Conservation (phyloP, 495 filamentous ascomycete genomes). For the Penicillium odoratum region DNA sequence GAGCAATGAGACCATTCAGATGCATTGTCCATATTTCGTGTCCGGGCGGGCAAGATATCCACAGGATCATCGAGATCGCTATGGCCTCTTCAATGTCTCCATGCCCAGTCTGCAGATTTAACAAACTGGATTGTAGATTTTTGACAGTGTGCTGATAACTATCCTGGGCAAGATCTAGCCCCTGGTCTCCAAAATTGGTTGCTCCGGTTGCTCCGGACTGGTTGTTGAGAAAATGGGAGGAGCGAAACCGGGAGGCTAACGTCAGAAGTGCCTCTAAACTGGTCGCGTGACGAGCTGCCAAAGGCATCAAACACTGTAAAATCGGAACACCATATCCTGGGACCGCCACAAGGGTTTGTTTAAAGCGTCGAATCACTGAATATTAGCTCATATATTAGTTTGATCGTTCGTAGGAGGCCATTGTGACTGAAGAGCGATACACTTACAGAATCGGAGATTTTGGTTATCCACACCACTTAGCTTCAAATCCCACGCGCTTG, state of each 20-base stretch:
- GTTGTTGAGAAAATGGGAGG: background rate
- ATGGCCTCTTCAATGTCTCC: conserved; percentile 2
- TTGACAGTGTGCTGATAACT: background rate
- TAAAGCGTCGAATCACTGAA: background rate
- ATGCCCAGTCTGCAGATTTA: background rate
- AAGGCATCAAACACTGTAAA: background rate
- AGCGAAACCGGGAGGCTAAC: background rate
- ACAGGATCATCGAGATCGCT: background rate
- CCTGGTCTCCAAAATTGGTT: background rate
- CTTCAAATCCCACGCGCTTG: background rate
- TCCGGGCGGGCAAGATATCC: background rate
- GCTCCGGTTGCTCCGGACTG: too few species aligned
- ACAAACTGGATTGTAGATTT: background rate
- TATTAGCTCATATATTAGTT: background rate
- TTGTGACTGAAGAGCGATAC: background rate
- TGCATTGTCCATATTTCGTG: background rate
- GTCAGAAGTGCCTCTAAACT: background rate
- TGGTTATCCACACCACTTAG: conserved; percentile 1
- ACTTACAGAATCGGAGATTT: background rate
- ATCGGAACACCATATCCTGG: conserved; percentile 1
- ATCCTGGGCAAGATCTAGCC: background rate
- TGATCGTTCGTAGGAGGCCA: background rate
- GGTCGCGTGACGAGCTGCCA: conserved; percentile 4
- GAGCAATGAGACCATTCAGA: background rate
- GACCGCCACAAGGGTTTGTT: background rate